Evolutionary conservation across 805 yeast genomes (phyloP).

Genomic region (Metschnikowia sp.): DNA sequence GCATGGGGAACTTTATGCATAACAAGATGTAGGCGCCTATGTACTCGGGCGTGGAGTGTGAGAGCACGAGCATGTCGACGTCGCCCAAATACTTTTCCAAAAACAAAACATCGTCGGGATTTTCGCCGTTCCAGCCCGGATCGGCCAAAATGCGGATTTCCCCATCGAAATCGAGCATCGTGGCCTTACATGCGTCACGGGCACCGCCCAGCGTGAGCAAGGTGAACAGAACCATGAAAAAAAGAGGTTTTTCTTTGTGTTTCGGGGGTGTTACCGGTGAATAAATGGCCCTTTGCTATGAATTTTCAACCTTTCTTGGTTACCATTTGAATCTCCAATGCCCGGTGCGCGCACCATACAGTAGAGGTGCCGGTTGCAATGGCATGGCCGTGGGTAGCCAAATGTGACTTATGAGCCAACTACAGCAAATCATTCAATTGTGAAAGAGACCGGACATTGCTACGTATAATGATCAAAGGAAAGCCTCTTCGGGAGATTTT

Average conservation of each 20-base stretch:
- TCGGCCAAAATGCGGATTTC: conserved; percentile 59
- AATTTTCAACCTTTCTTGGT: no score
- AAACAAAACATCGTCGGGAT: conserved; percentile 30
- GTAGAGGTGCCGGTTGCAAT: no score
- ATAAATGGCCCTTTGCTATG: no score
- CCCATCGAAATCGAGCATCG: conserved; percentile 54
- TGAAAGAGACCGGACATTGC: no score
- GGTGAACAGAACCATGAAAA: conserved; percentile 36
- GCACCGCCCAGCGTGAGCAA: conserved; percentile 26
- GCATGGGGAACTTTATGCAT: conserved; percentile 51
- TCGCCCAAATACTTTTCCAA: conserved; percentile 35
- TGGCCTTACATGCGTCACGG: conserved; percentile 37
- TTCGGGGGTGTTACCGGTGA: no score
- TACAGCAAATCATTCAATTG: no score
- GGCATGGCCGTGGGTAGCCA: no score
- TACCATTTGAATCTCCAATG: no score
- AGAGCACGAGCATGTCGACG: conserved; percentile 70
- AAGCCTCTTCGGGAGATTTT: no score
- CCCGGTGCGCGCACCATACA: no score
- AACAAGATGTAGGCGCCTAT: conserved; percentile 76
- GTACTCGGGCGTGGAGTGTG: conserved; percentile 80
- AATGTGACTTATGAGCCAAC: no score
- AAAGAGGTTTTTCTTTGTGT: not conserved
- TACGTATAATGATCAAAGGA: no score
- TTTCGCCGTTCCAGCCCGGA: conserved; percentile 68